Base-by-base conservation (phyloP, 1,284 basidiomycete species). In the Sphagnurus paluster region DNA sequence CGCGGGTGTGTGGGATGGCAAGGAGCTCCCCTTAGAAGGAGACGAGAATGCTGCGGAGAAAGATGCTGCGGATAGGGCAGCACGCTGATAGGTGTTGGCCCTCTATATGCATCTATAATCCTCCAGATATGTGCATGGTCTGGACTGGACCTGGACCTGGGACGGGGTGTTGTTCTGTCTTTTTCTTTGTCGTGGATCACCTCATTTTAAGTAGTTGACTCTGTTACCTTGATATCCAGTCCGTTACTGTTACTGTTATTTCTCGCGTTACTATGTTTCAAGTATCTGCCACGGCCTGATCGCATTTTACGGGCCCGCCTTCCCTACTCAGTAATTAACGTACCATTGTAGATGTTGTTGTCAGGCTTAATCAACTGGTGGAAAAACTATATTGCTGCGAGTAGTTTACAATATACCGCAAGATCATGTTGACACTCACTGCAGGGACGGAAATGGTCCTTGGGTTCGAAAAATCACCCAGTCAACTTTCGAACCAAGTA, bases 1-100 rank as follows among this genome's bases (percentile, higher is more conserved):
- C 62, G 87, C 93, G 67, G 90, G 90, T 56, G 90, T 87, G 9
- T 80, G 85, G 64, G 92, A 93, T 51, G 88, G 85, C 30, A 78
- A 70, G 62, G 80, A 70, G 50, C 54, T n/a, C n/a, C n/a, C 56
- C 29, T 46, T 53, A 20, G 69, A 71, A 39, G 64, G 62, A 32
- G 67, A 72, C 32, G 72, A 72, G 39, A 54, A 51, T 17, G 52
- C 64, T 11, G 63, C 62, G 16, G 60, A 54, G 44, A 26, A 26
- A 13, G 24, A 10, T 32, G 33, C 32, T 33, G 25, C 6, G 34
- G 3, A 35, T 34, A 39, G 23, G 32, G 43, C 35, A 11, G 25
- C 36, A n/a, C 38, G 30, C 16, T 29, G 29, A 28, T 14, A 29
- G 20, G 11, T 33, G 28, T 21, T 29, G 26, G 16, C 38, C 29